Percentiles rank a stretch among this genome's conserved stretches.
Conservation (phyloP, 331 rosid genomes). For the Quercus tomentella region DNA sequence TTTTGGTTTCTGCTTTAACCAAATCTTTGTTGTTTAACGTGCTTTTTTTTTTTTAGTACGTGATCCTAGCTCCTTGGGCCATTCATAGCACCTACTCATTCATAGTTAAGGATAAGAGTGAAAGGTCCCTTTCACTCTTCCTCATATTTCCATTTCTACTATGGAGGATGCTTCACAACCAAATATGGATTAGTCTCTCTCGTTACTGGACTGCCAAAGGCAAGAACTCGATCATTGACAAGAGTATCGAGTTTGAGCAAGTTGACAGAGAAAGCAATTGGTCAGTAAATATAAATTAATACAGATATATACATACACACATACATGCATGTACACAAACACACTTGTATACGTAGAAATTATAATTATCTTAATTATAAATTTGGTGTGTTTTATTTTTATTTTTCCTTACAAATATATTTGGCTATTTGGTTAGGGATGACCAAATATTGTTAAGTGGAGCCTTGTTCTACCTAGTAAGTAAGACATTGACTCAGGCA, state of each 20-base stretch:
- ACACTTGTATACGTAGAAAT: not conserved
- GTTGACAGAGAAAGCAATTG: conserved; percentile 53
- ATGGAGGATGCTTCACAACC: conserved; percentile 45
- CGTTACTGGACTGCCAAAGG: conserved; percentile 45
- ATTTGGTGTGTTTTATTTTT: not conserved
- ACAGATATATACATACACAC: not conserved
- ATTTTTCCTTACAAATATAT: too few species aligned
- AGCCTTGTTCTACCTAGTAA: conserved; percentile 11
- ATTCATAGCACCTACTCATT: conserved; percentile 27
- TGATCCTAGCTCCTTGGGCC: conserved; percentile 41
- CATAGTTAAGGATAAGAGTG: not conserved
- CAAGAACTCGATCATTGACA: conserved; percentile 38
- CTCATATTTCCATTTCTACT: conserved; percentile 32
- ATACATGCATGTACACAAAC: not conserved
- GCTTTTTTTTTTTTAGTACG: conserved; percentile 1
- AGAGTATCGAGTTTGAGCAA: conserved; percentile 49
- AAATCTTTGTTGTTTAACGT: not conserved
- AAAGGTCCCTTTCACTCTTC: conserved; percentile 10
- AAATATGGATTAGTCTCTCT: conserved; percentile 49
- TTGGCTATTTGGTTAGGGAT: conserved; percentile 46
- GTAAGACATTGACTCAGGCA: not conserved
- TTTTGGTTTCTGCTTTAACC: not conserved
- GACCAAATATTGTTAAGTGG: conserved; percentile 75
- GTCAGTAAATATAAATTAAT: conserved; percentile 6
- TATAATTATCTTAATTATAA: too few species aligned